Evolutionary conservation across 2,329 filamentous ascomycete species (phyloP), one percentile per base, ranked within the genome.

Genomic region (Xylaria sp.): DNA sequence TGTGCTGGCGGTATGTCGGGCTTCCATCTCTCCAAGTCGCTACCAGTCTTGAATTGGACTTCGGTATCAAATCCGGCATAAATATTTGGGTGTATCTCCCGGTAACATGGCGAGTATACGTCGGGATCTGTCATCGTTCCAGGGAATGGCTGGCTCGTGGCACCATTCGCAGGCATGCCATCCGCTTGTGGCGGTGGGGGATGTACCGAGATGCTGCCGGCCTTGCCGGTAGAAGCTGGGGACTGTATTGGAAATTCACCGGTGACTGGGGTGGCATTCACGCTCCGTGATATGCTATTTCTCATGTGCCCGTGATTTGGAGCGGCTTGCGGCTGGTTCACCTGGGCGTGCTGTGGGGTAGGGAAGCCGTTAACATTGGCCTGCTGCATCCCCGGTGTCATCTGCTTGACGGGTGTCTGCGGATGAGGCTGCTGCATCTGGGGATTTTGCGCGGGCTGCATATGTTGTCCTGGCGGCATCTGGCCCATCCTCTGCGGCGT

Each of bases 21-120:
- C 65, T 87, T 90, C 64, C 85, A 78, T 41, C 80, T 79, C 45
- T 85, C 77, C 37, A 96, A 79, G 43, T 90, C 85, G 29, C 81
- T 78, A 4, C 88, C 87, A 45, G 92, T 71, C 45, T 83, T 82
- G 50, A 78, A 79, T 19, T 90, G 76, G 4, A 86, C 82, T 37
- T 84, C 77, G 11, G 92, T 76, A 54, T 90, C 83, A 54, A 93
- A 80, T 1, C 91, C 91, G 7, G 92, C 92, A 71, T 87, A 87
- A 1, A 81, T 80, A 39, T 81, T 79, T 37, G 83, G 62, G 22
- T 51, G 54, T 39, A 66, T 57, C 45, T 81, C 75, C 7, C 83
- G 77, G 8, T 78, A 77, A 62, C 79, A 82, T 0, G 84, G 83
- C 29, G 75, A 74, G 57, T 86, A 84, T 44, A 81, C 76, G 11